Evolutionary conservation across 495 filamentous ascomycete species (phyloP), one percentile per base, ranked within the genome.

Genomic region (Amniculicola lignicola): DNA sequence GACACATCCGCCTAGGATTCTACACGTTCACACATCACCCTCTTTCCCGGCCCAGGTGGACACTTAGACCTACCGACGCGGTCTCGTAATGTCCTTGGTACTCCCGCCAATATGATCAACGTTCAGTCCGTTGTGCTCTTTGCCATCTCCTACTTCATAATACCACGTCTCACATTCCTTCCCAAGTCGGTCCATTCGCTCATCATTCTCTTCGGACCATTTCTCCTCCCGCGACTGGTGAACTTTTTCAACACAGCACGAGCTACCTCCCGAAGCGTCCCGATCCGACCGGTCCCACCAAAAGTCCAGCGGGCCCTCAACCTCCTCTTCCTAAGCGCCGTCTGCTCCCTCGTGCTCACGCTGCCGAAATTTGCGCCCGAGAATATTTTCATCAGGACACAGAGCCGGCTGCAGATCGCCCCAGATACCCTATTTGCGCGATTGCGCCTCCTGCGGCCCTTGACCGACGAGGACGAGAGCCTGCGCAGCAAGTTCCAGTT

Each of bases 341-440:
- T 93, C 48, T 72, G 92, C 48, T 77, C 74, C 70, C 82, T 97
- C 14, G 86, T 90, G 55, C 77, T 61, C 41, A 83, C 85, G 35
- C 74, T 94, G 14, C 89, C 89, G 2, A 38, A 68, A 66, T 85
- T 89, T 71, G 70, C 82, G 22, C 85, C 89, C 1, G 80, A 86
- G 52, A 96, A 95, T 71, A 75, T 96, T 70, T 96, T 96, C 80
- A 55, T 65, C 21, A 65, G 76, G 10, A 96, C 93, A 3, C 75
- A 81, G 21, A 91, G 88, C 38, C 88, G 91, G 35, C 77, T 96
- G 12, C 89, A 90, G 60, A 96, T 87, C 35, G 83, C 87, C 12
- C 83, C 79, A 28, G 88, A 95, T 66, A 83, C 92, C 33, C 79
- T 98, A 66, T 95, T 96, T 71, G 81, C 75, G 45, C 89, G 92